Conservation (phyloP, 257 asterid genomes). For the Solanum sejunctum region DNA sequence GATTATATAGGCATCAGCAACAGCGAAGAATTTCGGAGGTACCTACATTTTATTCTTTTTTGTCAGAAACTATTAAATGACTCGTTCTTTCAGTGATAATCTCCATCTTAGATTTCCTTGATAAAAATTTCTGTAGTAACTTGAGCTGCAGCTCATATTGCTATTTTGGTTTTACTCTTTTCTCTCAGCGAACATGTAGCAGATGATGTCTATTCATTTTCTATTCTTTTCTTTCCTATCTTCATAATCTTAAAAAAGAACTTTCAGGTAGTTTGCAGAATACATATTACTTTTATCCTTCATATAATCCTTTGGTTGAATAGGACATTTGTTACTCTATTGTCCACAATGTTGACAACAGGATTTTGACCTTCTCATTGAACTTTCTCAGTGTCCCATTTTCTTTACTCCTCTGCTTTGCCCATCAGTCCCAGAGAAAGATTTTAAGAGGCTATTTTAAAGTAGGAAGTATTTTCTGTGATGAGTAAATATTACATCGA, state of each 20-base stretch:
- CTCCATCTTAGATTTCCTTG: neutral
- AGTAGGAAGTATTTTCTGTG: neutral
- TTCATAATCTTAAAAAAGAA: neutral
- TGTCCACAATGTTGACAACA: neutral
- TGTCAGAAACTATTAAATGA: neutral
- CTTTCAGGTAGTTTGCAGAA: neutral
- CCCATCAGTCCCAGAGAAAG: neutral
- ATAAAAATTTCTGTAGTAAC: neutral
- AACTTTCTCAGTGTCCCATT: neutral
- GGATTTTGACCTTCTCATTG: neutral
- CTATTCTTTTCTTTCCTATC: neutral
- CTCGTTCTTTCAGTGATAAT: neutral
- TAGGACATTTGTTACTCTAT: neutral
- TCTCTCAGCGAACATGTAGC: neutral
- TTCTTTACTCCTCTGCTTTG: neutral
- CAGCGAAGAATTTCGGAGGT: constrained; percentile 97
- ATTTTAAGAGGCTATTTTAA: neutral
- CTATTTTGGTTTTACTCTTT: neutral
- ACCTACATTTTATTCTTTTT: neutral
- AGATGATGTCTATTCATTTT: neutral
- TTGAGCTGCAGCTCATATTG: neutral
- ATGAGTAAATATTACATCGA: neutral
- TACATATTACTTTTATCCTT: neutral
- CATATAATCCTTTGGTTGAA: neutral
- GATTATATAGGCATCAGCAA: constrained; percentile 74